Conservation (phyloP, 2,329 filamentous ascomycete species). For the Fusarium secorum region DNA sequence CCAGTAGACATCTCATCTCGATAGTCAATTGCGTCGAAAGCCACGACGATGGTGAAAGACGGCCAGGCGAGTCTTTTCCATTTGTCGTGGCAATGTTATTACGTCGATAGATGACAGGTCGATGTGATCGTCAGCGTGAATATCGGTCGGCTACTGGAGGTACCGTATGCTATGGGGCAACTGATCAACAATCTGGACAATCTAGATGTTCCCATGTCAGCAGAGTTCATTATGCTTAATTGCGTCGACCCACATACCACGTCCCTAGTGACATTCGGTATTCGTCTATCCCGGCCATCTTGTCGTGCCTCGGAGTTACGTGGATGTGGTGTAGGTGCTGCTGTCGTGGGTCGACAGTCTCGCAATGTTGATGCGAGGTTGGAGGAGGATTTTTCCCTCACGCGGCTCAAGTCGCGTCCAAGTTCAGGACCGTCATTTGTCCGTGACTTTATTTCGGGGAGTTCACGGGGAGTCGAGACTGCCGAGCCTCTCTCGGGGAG, state of each 20-base stretch:
- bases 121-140: neutral
- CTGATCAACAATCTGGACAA: constrained; percentile 11
- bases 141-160: neutral
- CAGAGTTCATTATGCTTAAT: constrained; percentile 30
- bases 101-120: constrained; percentile 14
- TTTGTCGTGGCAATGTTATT: neutral
- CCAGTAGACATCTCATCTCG: neutral
- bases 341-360: neutral
- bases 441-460: constrained; percentile 21
- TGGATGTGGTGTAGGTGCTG: neutral
- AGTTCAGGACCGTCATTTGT: constrained; percentile 13
- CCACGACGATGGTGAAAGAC: constrained; percentile 37
- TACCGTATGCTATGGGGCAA: neutral
- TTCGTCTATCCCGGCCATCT: neutral
- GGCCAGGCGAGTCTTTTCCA: neutral
- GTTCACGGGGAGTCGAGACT: constrained; percentile 17
- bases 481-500: constrained; percentile 13
- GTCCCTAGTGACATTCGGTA: constrained; percentile 1
- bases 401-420: constrained; percentile 2
- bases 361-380: constrained; percentile 12
- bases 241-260: constrained; percentile 24
- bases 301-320: neutral
- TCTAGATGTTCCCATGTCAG: constrained; percentile 12
- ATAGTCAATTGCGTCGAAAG: constrained; percentile 35
- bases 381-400: neutral